Base-by-base conservation (phyloP, 345 rosid species). In the Erodium maritimum region DNA sequence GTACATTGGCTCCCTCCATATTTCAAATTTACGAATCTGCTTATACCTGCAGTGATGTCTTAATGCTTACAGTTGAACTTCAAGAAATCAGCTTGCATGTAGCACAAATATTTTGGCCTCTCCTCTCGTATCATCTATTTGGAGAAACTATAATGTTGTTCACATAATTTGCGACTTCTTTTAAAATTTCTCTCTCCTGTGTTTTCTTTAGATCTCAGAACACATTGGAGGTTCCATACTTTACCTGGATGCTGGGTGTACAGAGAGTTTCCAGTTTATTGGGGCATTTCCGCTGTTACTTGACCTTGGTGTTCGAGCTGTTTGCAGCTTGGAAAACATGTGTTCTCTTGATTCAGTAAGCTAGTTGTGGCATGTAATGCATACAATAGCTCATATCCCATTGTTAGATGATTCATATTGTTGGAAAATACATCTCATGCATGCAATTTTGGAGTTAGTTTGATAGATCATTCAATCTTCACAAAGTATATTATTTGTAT, bases 241-340 rank as follows among this genome's bases (percentile, higher is more conserved):
- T 37, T 93, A 93, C 69, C 70, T 88, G 4, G 99, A 93, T 78
- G 82, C 93, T 55, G 99, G 99, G 10, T 93, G 95, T 71, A 80
- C 95, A 1, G 99, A 93, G 71, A 82, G 99, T 63, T 93, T 93
- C 68, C 96, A 91, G 56, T 69, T 76, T 67, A 72, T 78, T 17
- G 99, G 99, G 73, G 95, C 90, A 17, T 88, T 85, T 64, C 91
- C 99, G 53, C 33, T 73, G 62, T 67, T 93, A 54, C 71, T 93
- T 71, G 79, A 80, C 20, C 84, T 76, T n/a, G 96, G 95, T 59
- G 91, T 69, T 16, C 78, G 80, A 5, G 71, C 91, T 1, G 75
- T 93, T 42, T 93, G 94, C 70, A 83, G 94, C 77, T 81, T 88
- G 67, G 99, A 93, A 68, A 79, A 83, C 34, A 75, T 80, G 86